Base-by-base conservation (phyloP, 148 eudicot species). In the Spergularia bocconei region DNA sequence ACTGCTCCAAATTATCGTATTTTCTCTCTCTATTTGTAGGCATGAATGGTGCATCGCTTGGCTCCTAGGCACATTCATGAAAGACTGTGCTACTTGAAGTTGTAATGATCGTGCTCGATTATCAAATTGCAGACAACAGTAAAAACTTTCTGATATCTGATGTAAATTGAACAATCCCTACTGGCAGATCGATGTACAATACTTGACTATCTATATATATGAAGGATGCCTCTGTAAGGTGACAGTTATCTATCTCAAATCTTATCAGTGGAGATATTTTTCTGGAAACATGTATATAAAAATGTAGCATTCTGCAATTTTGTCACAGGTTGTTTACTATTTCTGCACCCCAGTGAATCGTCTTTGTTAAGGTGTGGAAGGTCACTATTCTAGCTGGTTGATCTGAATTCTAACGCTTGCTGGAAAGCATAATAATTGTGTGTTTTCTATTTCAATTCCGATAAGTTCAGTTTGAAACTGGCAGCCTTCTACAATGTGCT, bases 101-200 rank as follows among this genome's bases (percentile, higher is more conserved):
- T 21, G 53, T 16, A 17, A 58, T 7, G 39, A 70, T 9, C 61
- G 4, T 21, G 8, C 11, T 70, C 44, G 57, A 15, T 6, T 6
- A 21, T 44, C 25, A 64, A 13, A 36, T 53, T 12, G 65, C 62
- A 16, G n/a, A 55, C 55, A 70, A 48, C 23, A 19, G 9, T 20
- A 19, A 38, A 17, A 41, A 19, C 13, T 23, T 53, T 50, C 63
- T 72, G n/a, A 56, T 71, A 70, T 78, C 61, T 78, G 66, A 63
- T 72, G 71, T 78, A 57, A 63, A 63, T 25, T 64, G 39, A 14
- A 63, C 25, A 66, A 41, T 20, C 11, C 29, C 21, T 67, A 20
- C 39, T 68, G 19, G 50, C 39, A 25, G 70, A n/a, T n/a, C n/a
- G n/a, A 38, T 73, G 51, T 65, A 44, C n/a, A 20, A 23, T 54